Evolutionary conservation across 2,329 filamentous ascomycete species (phyloP), one percentile per base, ranked within the genome.

Genomic region (Didymella keratinophila): DNA sequence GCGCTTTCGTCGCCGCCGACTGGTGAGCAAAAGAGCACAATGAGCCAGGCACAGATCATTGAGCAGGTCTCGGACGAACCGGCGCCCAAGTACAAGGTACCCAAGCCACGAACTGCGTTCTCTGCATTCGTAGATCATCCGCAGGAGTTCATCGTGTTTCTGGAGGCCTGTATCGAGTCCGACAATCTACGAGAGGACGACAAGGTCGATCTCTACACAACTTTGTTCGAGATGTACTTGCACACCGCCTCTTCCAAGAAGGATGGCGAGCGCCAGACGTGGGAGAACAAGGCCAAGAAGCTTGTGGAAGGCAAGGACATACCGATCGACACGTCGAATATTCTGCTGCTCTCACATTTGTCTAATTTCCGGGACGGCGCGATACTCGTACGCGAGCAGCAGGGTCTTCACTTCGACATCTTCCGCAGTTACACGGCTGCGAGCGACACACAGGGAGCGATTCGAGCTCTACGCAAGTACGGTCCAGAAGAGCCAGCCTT

Each of bases 161-260:
- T 99, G 0, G 94, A 99, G 77, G 92, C 93, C 5, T 93, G 94
- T 60, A 85, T 96, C 5, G 81, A 88, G 48, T 89, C 93, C 57
- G 82, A 87, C 20, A 84, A 85, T 21, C 78, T 96, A n/a, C 87
- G 87, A 20, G 83, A 90, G 34, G 84, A 87, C 9, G 91, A 97
- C 72, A 90, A 88, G 63, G 86, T 89, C 1, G 96, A 99, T 75
- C 83, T 99, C 16, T 95, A 95, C 71, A 98, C 94, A 0, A 97
- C 96, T 0, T 78, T 99, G 14, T 98, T 99, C 72, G 96, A 99
- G 76, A 98, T 99, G 90, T 99, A 98, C 72, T 82, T 99, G 9
- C 91, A 96, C 76, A 95, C 93, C 68, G 91, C 94, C 21, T 90
- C 88, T 58, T 86, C 89, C 57, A 89, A 89, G 70, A 91, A 88